A percentile compares a stretch with the other conserved stretches of the same genome.
phyloP scores from a whole-genome alignment of 176 grass and related monocot species.

The maize (Zea mays) region Zm-B73-REFERENCE-NAM-5.0 NC_050102.1:160217501-160218000 shows the following conservation, averaged over 20 bases:
- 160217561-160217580: slow-evolving; percentile 26
- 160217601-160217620: slow-evolving; percentile 33
- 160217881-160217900: slow-evolving; percentile 28
- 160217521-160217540: slow-evolving; percentile 35
- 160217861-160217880: slow-evolving; percentile 26
- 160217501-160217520: slow-evolving; percentile 8
- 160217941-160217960: slow-evolving; percentile 50
- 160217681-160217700: slow-evolving; percentile 40
- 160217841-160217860: slow-evolving; percentile 28
- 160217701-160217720: slow-evolving; percentile 45
- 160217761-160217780: slow-evolving; percentile 41
- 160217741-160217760: slow-evolving; percentile 21
- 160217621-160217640: neutral
- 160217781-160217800: slow-evolving; percentile 40
- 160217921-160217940: slow-evolving; percentile 39
- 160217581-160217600: slow-evolving; percentile 25
- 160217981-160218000: slow-evolving; percentile 9
- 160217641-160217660: slow-evolving; percentile 29
- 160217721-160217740: slow-evolving; percentile 43
- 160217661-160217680: slow-evolving; percentile 50
- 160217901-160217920: slow-evolving; percentile 45
- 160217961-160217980: slow-evolving; percentile 39
- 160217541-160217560: neutral
- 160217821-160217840: slow-evolving; percentile 30
- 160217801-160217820: slow-evolving; percentile 21